Conservation (phyloP, 2,329 filamentous ascomycete species). For the Alternaria viburni region DNA sequence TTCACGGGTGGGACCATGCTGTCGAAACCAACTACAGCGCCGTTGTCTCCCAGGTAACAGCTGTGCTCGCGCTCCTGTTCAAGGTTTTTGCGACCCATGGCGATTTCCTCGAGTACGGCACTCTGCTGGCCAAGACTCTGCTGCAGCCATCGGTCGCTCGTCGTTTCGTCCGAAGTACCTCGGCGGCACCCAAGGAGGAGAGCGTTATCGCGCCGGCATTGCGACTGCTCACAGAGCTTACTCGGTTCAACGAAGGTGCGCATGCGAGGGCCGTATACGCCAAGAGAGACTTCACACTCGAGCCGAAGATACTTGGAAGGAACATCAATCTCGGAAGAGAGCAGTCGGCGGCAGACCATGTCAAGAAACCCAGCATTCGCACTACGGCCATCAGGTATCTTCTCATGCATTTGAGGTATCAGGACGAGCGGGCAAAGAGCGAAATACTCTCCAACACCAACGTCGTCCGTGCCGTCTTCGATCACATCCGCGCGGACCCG, state of each 20-base stretch:
- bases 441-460: slow-evolving; percentile 81
- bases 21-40: slow-evolving; percentile 80
- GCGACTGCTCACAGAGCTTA: slow-evolving; percentile 83
- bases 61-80: slow-evolving; percentile 80
- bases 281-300: slow-evolving; percentile 76
- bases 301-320: slow-evolving; percentile 72
- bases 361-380: slow-evolving; percentile 76
- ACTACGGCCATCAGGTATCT: slow-evolving; percentile 84
- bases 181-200: slow-evolving; percentile 81
- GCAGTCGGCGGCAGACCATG: slow-evolving; percentile 63
- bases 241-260: slow-evolving; percentile 82
- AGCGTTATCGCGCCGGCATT: slow-evolving; percentile 89
- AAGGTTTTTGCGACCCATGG: slow-evolving; percentile 76
- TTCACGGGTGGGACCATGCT: slow-evolving; percentile 88
- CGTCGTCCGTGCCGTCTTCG: slow-evolving; percentile 73
- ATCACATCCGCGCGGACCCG: slow-evolving; percentile 78
- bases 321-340: slow-evolving; percentile 75
- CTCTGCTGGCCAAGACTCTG: slow-evolving; percentile 80
- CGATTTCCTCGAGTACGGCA: slow-evolving; percentile 75
- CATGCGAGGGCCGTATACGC: slow-evolving; percentile 79
- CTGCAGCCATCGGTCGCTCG: slow-evolving; percentile 82
- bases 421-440: slow-evolving; percentile 77
- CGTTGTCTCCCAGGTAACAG: slow-evolving; percentile 79
- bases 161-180: slow-evolving; percentile 78
- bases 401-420: slow-evolving; percentile 77